These are phyloP conservation scores for Tuber magnatum DNA, from an alignment of 495 filamentous ascomycete species.

Conservation along the genomic window DNA sequence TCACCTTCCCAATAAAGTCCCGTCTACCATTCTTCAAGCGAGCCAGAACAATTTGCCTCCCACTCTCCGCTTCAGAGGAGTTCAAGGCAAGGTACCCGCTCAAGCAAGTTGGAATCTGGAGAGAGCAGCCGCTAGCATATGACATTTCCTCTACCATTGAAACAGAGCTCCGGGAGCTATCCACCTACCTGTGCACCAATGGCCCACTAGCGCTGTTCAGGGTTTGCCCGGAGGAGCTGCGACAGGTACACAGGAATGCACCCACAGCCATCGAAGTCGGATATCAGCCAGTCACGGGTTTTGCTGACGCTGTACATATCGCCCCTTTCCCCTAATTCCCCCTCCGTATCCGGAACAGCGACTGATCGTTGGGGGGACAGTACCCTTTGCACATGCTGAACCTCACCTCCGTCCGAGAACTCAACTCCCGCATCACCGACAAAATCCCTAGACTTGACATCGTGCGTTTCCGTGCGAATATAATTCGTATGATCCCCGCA, in stretches of 20 bases:
- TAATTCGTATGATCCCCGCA: slow-evolving; percentile 52
- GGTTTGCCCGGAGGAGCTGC: slow-evolving; percentile 50
- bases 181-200: slow-evolving; percentile 56
- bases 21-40: slow-evolving; percentile 5
- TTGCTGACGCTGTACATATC: slow-evolving; percentile 66
- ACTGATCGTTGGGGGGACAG: slow-evolving; percentile 38
- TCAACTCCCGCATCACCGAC: slow-evolving; percentile 48
- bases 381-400: slow-evolving; percentile 81
- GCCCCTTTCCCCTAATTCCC: background rate
- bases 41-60: slow-evolving; percentile 5
- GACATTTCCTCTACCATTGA: slow-evolving; percentile 51
- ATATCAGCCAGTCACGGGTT: slow-evolving; percentile 70
- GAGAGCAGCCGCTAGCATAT: slow-evolving; percentile 59
- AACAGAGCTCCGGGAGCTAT: slow-evolving; percentile 50
- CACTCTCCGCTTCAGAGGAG: slow-evolving; percentile 17
- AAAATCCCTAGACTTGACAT: slow-evolving; percentile 59
- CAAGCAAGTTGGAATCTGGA: slow-evolving; percentile 70
- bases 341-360: slow-evolving; percentile 7
- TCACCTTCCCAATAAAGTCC: slow-evolving; percentile 49
- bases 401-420: slow-evolving; percentile 62
- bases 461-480: slow-evolving; percentile 73
- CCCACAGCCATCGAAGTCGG: slow-evolving; percentile 61
- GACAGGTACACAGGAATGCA: slow-evolving; percentile 69
- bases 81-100: slow-evolving; percentile 50
- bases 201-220: slow-evolving; percentile 66